Percentiles rank a stretch among this genome's conserved stretches.
Evolutionary conservation across 169 alveolate species (phyloP).

Genomic region (Plasmodium gallinaceum): DNA sequence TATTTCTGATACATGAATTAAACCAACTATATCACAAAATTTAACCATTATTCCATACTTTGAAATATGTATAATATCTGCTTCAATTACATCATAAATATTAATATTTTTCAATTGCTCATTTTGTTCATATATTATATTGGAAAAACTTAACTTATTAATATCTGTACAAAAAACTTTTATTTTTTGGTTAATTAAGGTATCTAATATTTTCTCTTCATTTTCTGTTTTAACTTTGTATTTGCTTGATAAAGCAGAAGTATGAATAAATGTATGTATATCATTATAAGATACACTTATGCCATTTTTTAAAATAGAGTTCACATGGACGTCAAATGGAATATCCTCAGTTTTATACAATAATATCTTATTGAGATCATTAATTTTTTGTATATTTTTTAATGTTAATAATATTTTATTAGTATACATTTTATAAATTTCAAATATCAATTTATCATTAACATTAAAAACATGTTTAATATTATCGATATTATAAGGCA

Average conservation of each 20-base stretch:
- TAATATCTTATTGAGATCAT: slow-evolving; percentile 69
- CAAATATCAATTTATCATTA: slow-evolving; percentile 73
- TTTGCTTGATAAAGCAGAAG: slow-evolving; percentile 62
- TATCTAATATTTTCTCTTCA: slow-evolving; percentile 21
- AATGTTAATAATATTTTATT: slow-evolving; percentile 53
- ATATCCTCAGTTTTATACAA: slow-evolving; percentile 40
- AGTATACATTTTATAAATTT: slow-evolving; percentile 76
- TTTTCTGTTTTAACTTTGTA: slow-evolving; percentile 37
- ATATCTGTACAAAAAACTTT: slow-evolving; percentile 71
- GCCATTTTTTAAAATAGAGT: slow-evolving; percentile 59
- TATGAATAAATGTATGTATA: slow-evolving; percentile 57
- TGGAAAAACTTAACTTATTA: slow-evolving; percentile 62
- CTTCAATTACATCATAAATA: slow-evolving; percentile 55
- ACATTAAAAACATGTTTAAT: slow-evolving; percentile 58
- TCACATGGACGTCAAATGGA: slow-evolving; percentile 69
- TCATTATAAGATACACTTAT: slow-evolving; percentile 63
- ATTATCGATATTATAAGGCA: slow-evolving; percentile 65
- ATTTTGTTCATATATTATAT: slow-evolving; percentile 73
- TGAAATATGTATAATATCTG: slow-evolving; percentile 71
- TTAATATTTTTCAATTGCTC: slow-evolving; percentile 60
- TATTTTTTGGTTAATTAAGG: slow-evolving; percentile 49
- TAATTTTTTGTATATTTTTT: slow-evolving; percentile 77
- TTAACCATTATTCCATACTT: slow-evolving; percentile 77
- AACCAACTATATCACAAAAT: slow-evolving; percentile 63
- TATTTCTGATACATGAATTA: slow-evolving; percentile 65